phyloP scores from a whole-genome alignment of 208 protist species.

The Acanthamoeba rhysodes region DNA sequence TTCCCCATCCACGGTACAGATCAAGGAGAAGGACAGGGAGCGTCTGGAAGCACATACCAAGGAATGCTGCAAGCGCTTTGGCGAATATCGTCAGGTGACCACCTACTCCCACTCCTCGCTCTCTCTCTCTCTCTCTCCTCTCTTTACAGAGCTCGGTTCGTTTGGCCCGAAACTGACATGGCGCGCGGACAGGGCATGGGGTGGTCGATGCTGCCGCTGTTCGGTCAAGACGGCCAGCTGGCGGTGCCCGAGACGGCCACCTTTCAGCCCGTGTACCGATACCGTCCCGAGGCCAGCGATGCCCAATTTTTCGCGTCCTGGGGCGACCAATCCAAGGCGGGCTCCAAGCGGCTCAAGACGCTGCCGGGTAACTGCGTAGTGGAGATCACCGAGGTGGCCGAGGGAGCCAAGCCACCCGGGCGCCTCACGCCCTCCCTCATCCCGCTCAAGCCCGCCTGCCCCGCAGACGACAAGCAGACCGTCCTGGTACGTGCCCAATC shows the following conservation, averaged over 20 bases:
- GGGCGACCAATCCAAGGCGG: conserved; percentile 48
- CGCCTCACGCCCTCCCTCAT: not conserved
- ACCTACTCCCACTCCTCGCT: not conserved
- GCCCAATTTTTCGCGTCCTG: not conserved
- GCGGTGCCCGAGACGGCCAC: not conserved
- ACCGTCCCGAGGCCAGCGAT: conserved; percentile 8
- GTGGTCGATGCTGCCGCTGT: not conserved
- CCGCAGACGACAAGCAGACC: conserved; percentile 1
- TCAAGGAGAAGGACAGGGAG: conserved; percentile 54
- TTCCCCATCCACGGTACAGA: not conserved
- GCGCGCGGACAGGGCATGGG: not conserved
- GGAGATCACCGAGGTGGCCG: not conserved
- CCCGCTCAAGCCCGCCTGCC: not conserved
- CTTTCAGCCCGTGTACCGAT: conserved; percentile 4
- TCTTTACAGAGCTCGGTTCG: not conserved
- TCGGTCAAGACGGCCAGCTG: not conserved
- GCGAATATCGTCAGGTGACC: not conserved
- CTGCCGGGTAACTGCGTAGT: not conserved
- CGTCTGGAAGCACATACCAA: conserved; percentile 3
- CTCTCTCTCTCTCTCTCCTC: not conserved
- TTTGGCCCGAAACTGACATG: too few species aligned
- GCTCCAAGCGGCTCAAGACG: conserved; percentile 30
- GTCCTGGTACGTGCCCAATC: not conserved
- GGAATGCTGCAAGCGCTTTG: conserved; percentile 31
- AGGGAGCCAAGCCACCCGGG: not conserved